Base-by-base conservation (phyloP, 1,284 basidiomycete genomes). In the Marasmius tenuissimus region DNA sequence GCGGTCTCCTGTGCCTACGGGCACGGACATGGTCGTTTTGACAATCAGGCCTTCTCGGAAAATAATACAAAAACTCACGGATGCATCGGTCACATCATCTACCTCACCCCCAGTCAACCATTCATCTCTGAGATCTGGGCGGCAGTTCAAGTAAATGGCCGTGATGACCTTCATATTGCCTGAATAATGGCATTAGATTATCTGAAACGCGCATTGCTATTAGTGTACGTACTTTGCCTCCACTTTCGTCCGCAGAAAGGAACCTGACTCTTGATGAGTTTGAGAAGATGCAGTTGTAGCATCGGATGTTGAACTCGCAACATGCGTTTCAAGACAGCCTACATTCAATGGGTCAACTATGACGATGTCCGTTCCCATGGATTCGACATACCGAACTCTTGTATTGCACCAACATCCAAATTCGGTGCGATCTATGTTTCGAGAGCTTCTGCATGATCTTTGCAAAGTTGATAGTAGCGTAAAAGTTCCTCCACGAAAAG, bases 111-210 rank as follows among this genome's bases (percentile, higher is more conserved):
- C 94, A 12, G 94, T 92, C 42, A 99, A 81, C 97, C 97, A 99
- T 72, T 99, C 97, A 74, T 99, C 97, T 42, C 97, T 86, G 57
- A 99, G 82, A 71, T 98, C 96, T 10, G 97, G 97, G 58, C 97
- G 84, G 73, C 96, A 98, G 71, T 98, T 97, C 63, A 99, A 82
- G 75, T 99, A 99, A 67, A 99, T 98, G 35, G 94, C 91, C 4
- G 97, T 99, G 71, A 99, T 99, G 63, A 98, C 93, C 76, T 98
- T 97, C 97, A 99, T 99, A 73, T 99, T 99, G 27, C 93, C 94
- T 97, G 70, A 33, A 61, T 57, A 48, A 54, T 59, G 47, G 27
- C 57, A 68, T 40, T 68, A 60, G 35, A 63, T 33, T 14, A 22
- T 57, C 18, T 58, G 27, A 4, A 47, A 9, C 52, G 10, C 16